Percentiles rank a stretch among this genome's conserved stretches.
These are phyloP conservation scores for Sporisorium sorghi DNA, from an alignment of 1,284 basidiomycete species.

Conservation along the genomic window DNA sequence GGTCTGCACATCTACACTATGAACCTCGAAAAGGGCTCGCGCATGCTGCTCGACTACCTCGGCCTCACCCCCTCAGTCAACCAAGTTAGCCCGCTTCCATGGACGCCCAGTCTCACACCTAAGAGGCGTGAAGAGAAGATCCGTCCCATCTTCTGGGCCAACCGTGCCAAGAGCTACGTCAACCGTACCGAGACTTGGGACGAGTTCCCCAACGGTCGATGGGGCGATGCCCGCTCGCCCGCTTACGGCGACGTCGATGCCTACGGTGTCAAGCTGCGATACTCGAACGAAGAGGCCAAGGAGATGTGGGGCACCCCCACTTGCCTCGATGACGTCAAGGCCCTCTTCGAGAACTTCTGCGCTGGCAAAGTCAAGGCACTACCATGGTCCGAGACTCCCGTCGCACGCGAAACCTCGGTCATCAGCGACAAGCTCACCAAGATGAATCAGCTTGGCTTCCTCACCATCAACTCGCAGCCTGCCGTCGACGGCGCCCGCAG, in stretches of 20 bases:
- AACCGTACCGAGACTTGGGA: constrained; percentile 78
- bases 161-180: constrained; percentile 66
- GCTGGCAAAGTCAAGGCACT: constrained; percentile 74
- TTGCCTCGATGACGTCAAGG: constrained; percentile 61
- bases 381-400: constrained; percentile 94
- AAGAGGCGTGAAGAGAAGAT: constrained; percentile 68
- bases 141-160: constrained; percentile 69
- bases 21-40: constrained; percentile 68
- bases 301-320: constrained; percentile 53
- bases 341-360: constrained; percentile 70
- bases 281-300: constrained; percentile 81
- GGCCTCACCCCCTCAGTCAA: constrained; percentile 62
- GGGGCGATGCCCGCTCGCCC: constrained; percentile 94
- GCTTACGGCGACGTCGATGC: constrained; percentile 98
- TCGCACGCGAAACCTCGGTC: constrained; percentile 84
- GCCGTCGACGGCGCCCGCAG: constrained; percentile 85
- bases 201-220: constrained; percentile 98
- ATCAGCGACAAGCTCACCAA: constrained; percentile 83
- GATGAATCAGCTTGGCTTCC: constrained; percentile 86
- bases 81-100: constrained; percentile 65
- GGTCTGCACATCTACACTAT: constrained; percentile 69
- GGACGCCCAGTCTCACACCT: constrained; percentile 65
- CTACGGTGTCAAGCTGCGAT: constrained; percentile 75
- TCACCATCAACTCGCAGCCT: constrained; percentile 98
- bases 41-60: constrained; percentile 68